phyloP scores from a whole-genome alignment of 2,329 filamentous ascomycete genomes.

The Verticillium isaacii region DNA sequence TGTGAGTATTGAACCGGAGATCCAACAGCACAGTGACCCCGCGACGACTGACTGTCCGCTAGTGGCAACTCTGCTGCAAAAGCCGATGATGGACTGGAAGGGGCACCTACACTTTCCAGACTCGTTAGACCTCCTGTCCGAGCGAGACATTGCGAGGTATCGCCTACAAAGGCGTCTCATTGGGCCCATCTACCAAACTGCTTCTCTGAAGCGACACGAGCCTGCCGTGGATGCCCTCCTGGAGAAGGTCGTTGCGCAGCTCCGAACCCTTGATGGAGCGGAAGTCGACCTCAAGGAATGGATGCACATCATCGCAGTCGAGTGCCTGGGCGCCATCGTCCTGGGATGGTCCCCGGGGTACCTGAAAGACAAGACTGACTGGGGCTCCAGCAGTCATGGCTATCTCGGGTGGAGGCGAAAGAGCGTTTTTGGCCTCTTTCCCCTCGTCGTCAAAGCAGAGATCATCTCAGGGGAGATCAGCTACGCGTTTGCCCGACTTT shows the following conservation, averaged over 20 bases:
- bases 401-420: constrained; percentile 48
- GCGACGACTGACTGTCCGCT: not conserved
- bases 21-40: too few relatives aligned
- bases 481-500: constrained; percentile 34
- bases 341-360: constrained; percentile 49
- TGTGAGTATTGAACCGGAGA: constrained; percentile 23
- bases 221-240: constrained; percentile 35
- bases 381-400: constrained; percentile 40
- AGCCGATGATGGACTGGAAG: constrained; percentile 34
- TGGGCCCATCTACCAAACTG: constrained; percentile 40
- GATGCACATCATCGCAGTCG: constrained; percentile 53
- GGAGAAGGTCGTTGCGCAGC: constrained; percentile 23
- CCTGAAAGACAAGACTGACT: constrained; percentile 36
- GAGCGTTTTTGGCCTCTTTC: constrained; percentile 48
- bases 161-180: constrained; percentile 44
- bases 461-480: constrained; percentile 30
- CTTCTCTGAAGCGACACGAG: constrained; percentile 37
- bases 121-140: constrained; percentile 46
- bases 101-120: constrained; percentile 31
- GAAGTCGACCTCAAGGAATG: constrained; percentile 46
- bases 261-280: constrained; percentile 29
- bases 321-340: constrained; percentile 44
- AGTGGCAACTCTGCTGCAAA: constrained; percentile 42
- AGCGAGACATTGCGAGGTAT: constrained; percentile 40
- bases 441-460: constrained; percentile 31